These are phyloP conservation scores for Fraxinus pennsylvanica DNA, from an alignment of 257 asterid species.

Conservation along the genomic window DNA sequence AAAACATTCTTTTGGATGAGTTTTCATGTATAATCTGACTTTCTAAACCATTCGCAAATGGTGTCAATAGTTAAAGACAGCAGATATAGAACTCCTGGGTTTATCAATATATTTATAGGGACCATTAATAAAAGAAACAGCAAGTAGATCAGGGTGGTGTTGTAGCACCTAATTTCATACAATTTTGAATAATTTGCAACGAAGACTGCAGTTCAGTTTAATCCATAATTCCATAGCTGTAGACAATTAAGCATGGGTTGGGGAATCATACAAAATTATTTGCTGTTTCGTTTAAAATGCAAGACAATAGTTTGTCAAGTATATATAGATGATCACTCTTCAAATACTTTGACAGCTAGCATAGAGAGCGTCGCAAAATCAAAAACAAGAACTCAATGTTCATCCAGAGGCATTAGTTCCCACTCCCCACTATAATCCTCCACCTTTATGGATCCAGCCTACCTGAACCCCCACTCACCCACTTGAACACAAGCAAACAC, in stretches of 20 bases:
- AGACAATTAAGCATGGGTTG: not conserved
- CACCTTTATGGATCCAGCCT: not conserved
- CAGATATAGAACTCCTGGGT: not conserved
- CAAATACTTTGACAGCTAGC: not conserved
- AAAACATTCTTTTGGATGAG: not conserved
- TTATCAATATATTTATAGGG: not conserved
- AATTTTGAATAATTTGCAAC: constrained; percentile 8
- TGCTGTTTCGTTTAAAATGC: not conserved
- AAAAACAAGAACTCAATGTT: not conserved
- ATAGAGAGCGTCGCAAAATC: not conserved
- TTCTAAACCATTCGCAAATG: not conserved
- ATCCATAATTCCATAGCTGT: constrained; percentile 6
- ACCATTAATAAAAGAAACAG: not conserved
- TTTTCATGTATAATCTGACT: not conserved
- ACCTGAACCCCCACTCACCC: not conserved
- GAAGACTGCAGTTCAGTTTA: not conserved
- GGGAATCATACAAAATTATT: not conserved
- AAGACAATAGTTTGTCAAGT: not conserved
- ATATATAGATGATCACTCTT: not conserved
- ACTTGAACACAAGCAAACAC: not conserved
- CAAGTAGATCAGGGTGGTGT: not conserved
- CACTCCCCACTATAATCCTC: not conserved
- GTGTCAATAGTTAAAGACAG: not conserved
- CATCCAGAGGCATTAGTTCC: not conserved
- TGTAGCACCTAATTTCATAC: not conserved